A percentile compares a stretch with the other conserved stretches of the same genome.
phyloP scores from a whole-genome alignment of 495 filamentous ascomycete species.

The Choiromyces venosus region DNA sequence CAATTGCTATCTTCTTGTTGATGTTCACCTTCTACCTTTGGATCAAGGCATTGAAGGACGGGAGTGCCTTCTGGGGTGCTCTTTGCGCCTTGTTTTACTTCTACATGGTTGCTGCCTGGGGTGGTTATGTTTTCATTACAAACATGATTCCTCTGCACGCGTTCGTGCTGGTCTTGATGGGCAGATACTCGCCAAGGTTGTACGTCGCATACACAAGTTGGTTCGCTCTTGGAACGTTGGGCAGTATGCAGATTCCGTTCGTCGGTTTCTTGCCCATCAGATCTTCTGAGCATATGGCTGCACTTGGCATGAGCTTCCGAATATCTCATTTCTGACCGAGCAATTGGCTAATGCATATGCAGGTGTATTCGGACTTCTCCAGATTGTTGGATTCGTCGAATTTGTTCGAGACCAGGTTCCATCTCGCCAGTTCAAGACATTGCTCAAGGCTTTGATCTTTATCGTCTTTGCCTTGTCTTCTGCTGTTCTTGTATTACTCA shows the following conservation, averaged over 20 bases:
- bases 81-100: constrained; percentile 95
- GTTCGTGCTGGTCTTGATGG: constrained; percentile 95
- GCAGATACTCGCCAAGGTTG: constrained; percentile 83
- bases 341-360: constrained; percentile 1
- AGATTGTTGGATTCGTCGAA: constrained; percentile 89
- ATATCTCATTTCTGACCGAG: neutral
- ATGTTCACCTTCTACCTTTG: constrained; percentile 99
- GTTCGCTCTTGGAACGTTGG: constrained; percentile 94
- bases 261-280: constrained; percentile 95
- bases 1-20: constrained; percentile 96
- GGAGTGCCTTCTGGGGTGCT: constrained; percentile 92
- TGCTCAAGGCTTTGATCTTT: constrained; percentile 73
- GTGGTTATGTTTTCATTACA: constrained; percentile 99
- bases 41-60: constrained; percentile 96
- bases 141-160: constrained; percentile 93
- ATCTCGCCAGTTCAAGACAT: constrained; percentile 85
- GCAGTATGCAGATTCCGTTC: constrained; percentile 99
- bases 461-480: constrained; percentile 63
- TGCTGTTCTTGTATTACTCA: constrained; percentile 72
- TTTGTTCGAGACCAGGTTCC: constrained; percentile 82
- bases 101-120: constrained; percentile 99
- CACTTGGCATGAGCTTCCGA: constrained; percentile 61
- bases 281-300: constrained; percentile 98
- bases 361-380: constrained; percentile 94
- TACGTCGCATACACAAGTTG: constrained; percentile 97